Evolutionary conservation across 371 early-diverging fungal species (phyloP), one percentile per base, ranked within the genome.

Genomic region (Mucor velutinosus): DNA sequence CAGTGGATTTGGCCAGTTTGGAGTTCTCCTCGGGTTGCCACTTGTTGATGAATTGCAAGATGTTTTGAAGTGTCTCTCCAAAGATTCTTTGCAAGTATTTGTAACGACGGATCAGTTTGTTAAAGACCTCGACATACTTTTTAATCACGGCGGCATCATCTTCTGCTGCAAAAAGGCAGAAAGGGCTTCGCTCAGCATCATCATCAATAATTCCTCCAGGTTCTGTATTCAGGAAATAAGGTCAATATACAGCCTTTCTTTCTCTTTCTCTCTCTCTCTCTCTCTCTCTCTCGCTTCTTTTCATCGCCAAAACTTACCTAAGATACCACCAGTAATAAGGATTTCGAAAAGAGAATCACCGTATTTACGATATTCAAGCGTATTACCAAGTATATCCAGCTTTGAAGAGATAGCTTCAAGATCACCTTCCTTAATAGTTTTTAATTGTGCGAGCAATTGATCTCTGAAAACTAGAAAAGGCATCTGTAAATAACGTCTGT

Each of bases 301-400:
- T 25, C 29, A 10, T 19, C 19, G 1, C 19, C 23, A 25, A 23
- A 56, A 39, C 49, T 72, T 85, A 92, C 94, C 93, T 70, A 93
- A 81, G 64, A 96, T 88, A 70, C 95, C 95, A 64, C 97, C 97
- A 64, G 92, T 89, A 70, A 96, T 89, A 73, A 96, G 82, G 60
- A 95, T 81, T 86, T 97, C 97, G 79, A 95, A 97, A 68, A 97
- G 87, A 35, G 93, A 84, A 72, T 97, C 97, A 67, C 90, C 94
- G 92, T 97, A 97, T 75, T 93, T 91, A 77, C 93, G 92, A 85
- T 93, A 94, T 72, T 96, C 96, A 72, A 96, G 90, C 70, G 92
- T 93, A 70, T 92, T 92, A 64, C 92, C 94, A 60, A 90, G 90
- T 33, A 76, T 74, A 81, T 97, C 97, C 69, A 97, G 89, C 69